Conservation (phyloP, 2,329 filamentous ascomycete genomes). For the Diaporthe sp. region DNA sequence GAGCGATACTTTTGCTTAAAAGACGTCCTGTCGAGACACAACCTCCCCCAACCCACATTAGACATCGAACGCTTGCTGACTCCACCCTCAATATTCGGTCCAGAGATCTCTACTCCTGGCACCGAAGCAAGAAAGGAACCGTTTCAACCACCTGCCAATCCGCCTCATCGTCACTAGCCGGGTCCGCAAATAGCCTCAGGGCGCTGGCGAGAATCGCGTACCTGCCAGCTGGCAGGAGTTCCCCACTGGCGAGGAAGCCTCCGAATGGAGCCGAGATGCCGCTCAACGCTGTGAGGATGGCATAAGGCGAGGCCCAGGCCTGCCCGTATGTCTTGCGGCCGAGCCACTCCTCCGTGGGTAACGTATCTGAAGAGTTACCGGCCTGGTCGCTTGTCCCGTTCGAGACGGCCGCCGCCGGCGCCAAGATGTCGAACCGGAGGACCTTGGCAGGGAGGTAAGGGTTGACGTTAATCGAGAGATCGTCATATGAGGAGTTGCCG, state of each 20-base stretch:
- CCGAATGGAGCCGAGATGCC: background rate
- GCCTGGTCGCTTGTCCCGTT: background rate
- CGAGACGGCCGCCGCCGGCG: background rate
- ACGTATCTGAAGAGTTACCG: background rate
- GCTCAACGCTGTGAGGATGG: background rate
- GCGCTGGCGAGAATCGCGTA: background rate
- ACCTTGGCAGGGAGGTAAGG: background rate
- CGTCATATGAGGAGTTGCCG: background rate
- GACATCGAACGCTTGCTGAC: background rate
- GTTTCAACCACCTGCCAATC: constrained; percentile 1
- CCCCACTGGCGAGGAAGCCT: constrained; percentile 4
- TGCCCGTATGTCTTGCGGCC: constrained; percentile 9
- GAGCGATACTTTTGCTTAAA: background rate
- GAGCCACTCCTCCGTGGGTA: background rate
- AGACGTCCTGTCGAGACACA: background rate
- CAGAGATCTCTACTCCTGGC: background rate
- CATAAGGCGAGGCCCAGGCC: background rate
- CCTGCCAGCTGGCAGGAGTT: background rate
- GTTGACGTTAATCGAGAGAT: background rate
- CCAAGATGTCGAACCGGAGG: background rate
- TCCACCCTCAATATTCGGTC: background rate
- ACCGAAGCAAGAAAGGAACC: background rate
- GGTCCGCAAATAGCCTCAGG: constrained; percentile 1
- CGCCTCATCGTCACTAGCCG: background rate
- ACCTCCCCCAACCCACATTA: background rate